Conservation (phyloP, 192 early-diverging fungal species). For the Backusella australiensis region DNA sequence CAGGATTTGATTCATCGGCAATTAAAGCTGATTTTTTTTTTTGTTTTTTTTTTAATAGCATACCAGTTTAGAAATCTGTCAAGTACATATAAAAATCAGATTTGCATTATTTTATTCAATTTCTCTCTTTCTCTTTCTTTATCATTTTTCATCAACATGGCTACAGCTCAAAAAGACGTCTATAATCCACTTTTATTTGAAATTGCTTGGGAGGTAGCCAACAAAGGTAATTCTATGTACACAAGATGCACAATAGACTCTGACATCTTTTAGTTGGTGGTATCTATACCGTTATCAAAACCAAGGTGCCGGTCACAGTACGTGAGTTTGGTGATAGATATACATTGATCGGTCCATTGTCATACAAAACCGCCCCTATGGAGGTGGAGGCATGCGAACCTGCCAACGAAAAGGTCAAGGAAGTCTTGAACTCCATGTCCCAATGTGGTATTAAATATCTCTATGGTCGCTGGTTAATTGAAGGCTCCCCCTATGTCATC, state of each 20-base stretch:
- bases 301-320: slow-evolving; percentile 93
- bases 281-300: slow-evolving; percentile 98
- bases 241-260: background rate
- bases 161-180: slow-evolving; percentile 14
- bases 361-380: slow-evolving; percentile 80
- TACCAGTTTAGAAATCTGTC: background rate
- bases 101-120: slow-evolving; percentile 5
- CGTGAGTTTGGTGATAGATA: slow-evolving; percentile 95
- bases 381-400: slow-evolving; percentile 88
- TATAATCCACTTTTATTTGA: slow-evolving; percentile 73
- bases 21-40: background rate
- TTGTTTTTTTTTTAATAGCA: background rate
- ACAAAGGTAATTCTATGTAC: slow-evolving; percentile 67
- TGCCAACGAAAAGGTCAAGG: slow-evolving; percentile 59
- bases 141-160: background rate
- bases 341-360: slow-evolving; percentile 88
- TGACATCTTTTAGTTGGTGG: slow-evolving; percentile 75
- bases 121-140: background rate
- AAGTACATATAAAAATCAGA: background rate
- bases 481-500: slow-evolving; percentile 86
- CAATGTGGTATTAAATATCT: slow-evolving; percentile 75
- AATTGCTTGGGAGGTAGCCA: slow-evolving; percentile 97
- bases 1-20: background rate
- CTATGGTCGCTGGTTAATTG: slow-evolving; percentile 95
- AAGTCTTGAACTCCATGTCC: slow-evolving; percentile 68